These are phyloP conservation scores for Eutypa lata DNA, from an alignment of 2,329 filamentous ascomycete genomes.

Conservation along the genomic window DNA sequence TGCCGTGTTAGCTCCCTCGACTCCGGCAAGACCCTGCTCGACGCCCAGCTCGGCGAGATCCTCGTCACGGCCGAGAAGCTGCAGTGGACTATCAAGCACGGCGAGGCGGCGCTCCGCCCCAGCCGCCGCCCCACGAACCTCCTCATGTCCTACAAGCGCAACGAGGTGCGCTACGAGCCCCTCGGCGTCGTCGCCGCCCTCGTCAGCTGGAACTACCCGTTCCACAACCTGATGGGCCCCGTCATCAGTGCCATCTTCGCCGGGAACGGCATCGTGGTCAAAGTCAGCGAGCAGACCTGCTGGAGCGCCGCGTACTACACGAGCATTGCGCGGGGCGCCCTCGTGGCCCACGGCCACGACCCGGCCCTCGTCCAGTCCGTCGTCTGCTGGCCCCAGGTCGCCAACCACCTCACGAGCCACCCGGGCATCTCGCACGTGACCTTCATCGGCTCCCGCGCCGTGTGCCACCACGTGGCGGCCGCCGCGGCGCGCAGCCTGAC, in stretches of 20 bases:
- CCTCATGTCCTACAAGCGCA: slow-evolving; percentile 93
- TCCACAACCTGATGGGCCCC: slow-evolving; percentile 91
- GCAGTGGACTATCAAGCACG: slow-evolving; percentile 88
- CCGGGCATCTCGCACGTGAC: slow-evolving; percentile 83
- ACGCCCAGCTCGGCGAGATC: slow-evolving; percentile 91
- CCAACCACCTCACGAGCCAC: slow-evolving; percentile 80
- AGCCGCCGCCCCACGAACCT: slow-evolving; percentile 80
- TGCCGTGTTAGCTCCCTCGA: slow-evolving; percentile 84
- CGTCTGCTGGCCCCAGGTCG: slow-evolving; percentile 83
- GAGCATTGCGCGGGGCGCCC: slow-evolving; percentile 72
- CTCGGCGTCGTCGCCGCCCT: slow-evolving; percentile 88
- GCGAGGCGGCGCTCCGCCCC: slow-evolving; percentile 73
- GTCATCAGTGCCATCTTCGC: slow-evolving; percentile 88
- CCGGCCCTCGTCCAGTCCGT: slow-evolving; percentile 79
- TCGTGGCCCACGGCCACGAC: slow-evolving; percentile 79
- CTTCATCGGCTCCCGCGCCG: slow-evolving; percentile 87
- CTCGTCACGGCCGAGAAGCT: slow-evolving; percentile 92
- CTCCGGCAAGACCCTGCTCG: slow-evolving; percentile 93
- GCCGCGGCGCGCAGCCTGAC: slow-evolving; percentile 84
- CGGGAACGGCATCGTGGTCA: slow-evolving; percentile 88
- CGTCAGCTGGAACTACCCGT: slow-evolving; percentile 96
- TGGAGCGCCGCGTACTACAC: slow-evolving; percentile 88
- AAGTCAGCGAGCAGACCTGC: slow-evolving; percentile 91
- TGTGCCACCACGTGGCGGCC: slow-evolving; percentile 84
- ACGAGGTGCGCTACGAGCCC: slow-evolving; percentile 86